These are phyloP conservation scores for Colletotrichum liriopes DNA, from an alignment of 2,329 filamentous ascomycete species.

Conservation along the genomic window DNA sequence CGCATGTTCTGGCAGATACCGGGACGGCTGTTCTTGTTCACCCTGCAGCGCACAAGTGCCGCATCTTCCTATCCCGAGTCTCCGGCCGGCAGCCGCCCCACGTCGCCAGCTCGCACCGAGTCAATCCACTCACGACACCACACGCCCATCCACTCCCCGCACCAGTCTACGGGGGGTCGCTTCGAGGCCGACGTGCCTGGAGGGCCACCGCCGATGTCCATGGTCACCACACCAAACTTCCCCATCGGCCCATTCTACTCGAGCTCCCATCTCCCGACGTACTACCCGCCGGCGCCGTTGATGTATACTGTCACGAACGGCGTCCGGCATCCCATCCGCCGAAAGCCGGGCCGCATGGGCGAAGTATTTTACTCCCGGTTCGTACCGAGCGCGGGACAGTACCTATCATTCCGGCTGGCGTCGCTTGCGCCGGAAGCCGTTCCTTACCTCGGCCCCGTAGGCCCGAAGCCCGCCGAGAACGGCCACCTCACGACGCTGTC, in stretches of 20 bases:
- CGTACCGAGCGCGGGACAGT: constrained; percentile 85
- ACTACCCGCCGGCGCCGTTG: constrained; percentile 86
- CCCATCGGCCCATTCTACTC: constrained; percentile 83
- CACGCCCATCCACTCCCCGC: constrained; percentile 47
- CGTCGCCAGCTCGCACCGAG: constrained; percentile 63
- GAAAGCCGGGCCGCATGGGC: constrained; percentile 90
- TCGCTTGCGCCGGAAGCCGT: constrained; percentile 77
- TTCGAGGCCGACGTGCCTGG: constrained; percentile 56
- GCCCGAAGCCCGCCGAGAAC: constrained; percentile 57
- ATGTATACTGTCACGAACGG: constrained; percentile 86
- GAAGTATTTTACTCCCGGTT: constrained; percentile 93
- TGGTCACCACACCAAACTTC: constrained; percentile 54
- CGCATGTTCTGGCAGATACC: constrained; percentile 94
- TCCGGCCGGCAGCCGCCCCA: constrained; percentile 68
- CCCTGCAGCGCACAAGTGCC: constrained; percentile 73
- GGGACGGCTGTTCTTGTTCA: constrained; percentile 89
- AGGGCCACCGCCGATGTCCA: constrained; percentile 54
- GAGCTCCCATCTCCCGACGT: constrained; percentile 88
- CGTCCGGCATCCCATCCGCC: constrained; percentile 87
- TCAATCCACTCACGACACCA: constrained; percentile 47
- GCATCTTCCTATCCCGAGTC: constrained; percentile 62
- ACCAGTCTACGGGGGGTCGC: constrained; percentile 47
- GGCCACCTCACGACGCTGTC: constrained; percentile 61
- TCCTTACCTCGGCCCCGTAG: constrained; percentile 74
- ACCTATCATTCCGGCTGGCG: constrained; percentile 90